Percentiles rank a stretch among this genome's conserved stretches.
Evolutionary conservation across 768 basidiomycete genomes (phyloP).

Genomic region (Jaapia argillacea): DNA sequence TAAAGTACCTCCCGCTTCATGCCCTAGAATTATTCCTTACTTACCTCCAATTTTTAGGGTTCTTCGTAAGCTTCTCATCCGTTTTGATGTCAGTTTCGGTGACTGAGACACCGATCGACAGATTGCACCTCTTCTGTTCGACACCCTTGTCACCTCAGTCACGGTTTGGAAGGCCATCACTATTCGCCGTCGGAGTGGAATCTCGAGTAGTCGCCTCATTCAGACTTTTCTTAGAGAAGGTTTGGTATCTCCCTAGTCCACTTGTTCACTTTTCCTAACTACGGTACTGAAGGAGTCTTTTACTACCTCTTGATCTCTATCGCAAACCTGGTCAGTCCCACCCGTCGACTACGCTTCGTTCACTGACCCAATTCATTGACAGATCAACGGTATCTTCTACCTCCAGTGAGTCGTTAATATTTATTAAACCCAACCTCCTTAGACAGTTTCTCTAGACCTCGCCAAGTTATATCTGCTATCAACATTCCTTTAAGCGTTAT

Average conservation of each 20-base stretch:
- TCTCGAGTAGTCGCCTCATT: conserved; percentile 68
- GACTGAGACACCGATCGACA: conserved; percentile 24
- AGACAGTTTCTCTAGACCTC: conserved; percentile 38
- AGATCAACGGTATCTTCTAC: conserved; percentile 79
- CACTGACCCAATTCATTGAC: conserved; percentile 3
- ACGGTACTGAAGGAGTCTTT: conserved; percentile 69
- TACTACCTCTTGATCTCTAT: conserved; percentile 84
- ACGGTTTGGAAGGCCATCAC: conserved; percentile 72
- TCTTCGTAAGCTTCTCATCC: conserved; percentile 38
- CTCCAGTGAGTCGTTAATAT: conserved; percentile 48
- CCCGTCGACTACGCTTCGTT: neutral
- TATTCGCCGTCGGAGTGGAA: conserved; percentile 66
- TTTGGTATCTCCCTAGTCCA: conserved; percentile 52
- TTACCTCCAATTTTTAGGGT: conserved; percentile 34
- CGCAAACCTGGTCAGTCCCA: conserved; percentile 51
- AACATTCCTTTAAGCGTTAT: conserved; percentile 81
- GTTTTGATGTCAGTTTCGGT: neutral
- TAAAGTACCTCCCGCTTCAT: conserved; percentile 24
- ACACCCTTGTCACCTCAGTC: conserved; percentile 73
- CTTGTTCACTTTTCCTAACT: conserved; percentile 79
- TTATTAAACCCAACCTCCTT: conserved; percentile 5
- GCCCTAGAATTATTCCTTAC: conserved; percentile 4
- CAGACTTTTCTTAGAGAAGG: conserved; percentile 82
- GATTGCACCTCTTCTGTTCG: conserved; percentile 77
- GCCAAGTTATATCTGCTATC: conserved; percentile 74